Conservation (phyloP, 768 basidiomycete genomes). For the Kwoniella mangroviensis region DNA sequence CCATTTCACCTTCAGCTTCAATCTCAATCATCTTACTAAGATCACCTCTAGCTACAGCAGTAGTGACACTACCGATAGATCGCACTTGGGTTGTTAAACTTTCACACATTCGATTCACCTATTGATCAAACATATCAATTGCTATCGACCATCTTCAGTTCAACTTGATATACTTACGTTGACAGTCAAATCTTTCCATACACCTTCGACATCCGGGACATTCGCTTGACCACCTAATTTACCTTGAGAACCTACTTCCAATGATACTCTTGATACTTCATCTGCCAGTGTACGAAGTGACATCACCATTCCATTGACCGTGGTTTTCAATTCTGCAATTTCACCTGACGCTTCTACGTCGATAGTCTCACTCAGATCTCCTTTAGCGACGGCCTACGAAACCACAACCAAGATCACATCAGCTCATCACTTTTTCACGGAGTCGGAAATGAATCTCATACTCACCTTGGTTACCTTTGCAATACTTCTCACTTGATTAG, state of each 20-base stretch:
- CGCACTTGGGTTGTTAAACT: slow-evolving; percentile 61
- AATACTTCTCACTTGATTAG: slow-evolving; percentile 73
- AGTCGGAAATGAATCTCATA: background rate
- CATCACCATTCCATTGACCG: slow-evolving; percentile 92
- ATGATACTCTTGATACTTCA: slow-evolving; percentile 80
- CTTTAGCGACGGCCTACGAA: slow-evolving; percentile 74
- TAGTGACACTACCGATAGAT: slow-evolving; percentile 59
- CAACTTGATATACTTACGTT: slow-evolving; percentile 44
- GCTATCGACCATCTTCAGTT: background rate
- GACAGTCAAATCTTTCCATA: slow-evolving; percentile 71
- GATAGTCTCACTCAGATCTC: slow-evolving; percentile 81
- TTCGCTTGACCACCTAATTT: slow-evolving; percentile 90
- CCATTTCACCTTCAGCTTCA: slow-evolving; percentile 88
- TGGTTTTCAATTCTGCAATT: slow-evolving; percentile 84
- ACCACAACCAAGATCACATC: background rate
- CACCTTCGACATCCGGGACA: slow-evolving; percentile 90
- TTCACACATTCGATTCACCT: slow-evolving; percentile 60
- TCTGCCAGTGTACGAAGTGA: slow-evolving; percentile 84
- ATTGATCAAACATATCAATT: slow-evolving; percentile 24
- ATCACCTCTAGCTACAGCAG: slow-evolving; percentile 60
- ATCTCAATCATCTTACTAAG: slow-evolving; percentile 73
- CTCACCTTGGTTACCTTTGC: slow-evolving; percentile 83
- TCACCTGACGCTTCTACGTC: slow-evolving; percentile 93
- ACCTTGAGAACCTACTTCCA: slow-evolving; percentile 62
- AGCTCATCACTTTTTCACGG: background rate